Conservation (phyloP, 108 stramenopile genomes). For the Seminavis robusta region DNA sequence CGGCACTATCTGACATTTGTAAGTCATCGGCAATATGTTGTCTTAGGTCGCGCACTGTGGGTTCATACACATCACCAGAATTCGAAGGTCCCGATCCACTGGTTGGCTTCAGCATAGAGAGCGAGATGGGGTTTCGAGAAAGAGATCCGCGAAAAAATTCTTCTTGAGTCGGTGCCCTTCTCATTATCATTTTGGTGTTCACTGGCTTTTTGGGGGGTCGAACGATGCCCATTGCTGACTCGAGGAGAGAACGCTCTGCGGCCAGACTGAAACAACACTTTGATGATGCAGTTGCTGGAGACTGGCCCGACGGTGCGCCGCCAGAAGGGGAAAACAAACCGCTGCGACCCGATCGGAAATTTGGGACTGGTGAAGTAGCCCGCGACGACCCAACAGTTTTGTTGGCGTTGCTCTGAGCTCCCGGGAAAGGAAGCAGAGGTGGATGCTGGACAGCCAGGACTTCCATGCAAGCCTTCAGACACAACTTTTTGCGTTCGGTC, state of each 20-base stretch:
- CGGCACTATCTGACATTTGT: slow-evolving; percentile 82
- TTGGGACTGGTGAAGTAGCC: slow-evolving; percentile 7
- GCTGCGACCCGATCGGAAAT: background rate
- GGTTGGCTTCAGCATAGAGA: slow-evolving; percentile 32
- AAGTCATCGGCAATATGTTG: slow-evolving; percentile 77
- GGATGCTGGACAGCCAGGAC: slow-evolving; percentile 50
- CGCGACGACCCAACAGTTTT: no score
- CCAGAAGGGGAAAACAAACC: slow-evolving; percentile 5
- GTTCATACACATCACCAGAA: slow-evolving; percentile 39
- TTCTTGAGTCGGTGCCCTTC: slow-evolving; percentile 83
- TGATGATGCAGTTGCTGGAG: background rate
- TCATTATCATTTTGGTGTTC: slow-evolving; percentile 73
- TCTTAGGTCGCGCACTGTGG: slow-evolving; percentile 66
- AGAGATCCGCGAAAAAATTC: slow-evolving; percentile 82
- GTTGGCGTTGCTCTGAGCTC: background rate
- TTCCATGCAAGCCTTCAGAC: slow-evolving; percentile 55
- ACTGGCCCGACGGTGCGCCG: slow-evolving; percentile 9
- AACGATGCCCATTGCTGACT: slow-evolving; percentile 58
- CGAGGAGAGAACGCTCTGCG: slow-evolving; percentile 51
- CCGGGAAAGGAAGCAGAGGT: background rate
- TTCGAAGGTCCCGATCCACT: slow-evolving; percentile 16
- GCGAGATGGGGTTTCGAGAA: slow-evolving; percentile 65
- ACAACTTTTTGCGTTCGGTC: slow-evolving; percentile 45
- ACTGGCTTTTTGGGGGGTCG: slow-evolving; percentile 77
- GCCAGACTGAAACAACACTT: slow-evolving; percentile 26